Evolutionary conservation across 805 yeast species (phyloP), one percentile per base, ranked within the genome.

Genomic region (Candida ponderosae): DNA sequence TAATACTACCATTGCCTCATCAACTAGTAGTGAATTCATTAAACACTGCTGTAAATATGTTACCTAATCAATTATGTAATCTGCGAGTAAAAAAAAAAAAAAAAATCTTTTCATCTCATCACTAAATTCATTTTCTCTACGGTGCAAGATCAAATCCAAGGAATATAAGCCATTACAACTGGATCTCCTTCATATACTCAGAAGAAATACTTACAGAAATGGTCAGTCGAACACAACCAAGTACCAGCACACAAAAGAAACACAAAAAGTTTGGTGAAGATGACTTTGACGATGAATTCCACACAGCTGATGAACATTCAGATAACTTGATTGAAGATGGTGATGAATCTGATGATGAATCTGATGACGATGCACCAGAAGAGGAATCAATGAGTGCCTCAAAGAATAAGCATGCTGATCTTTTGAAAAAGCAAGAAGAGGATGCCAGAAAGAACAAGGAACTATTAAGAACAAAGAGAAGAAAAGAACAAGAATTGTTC

Each of bases 281-380:
- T 16, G 51, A 47, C 24, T 47, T 40, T 18, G 39, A 31, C 6
- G 44, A 34, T 7, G 46, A 39, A 5, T 34, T 40, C 17, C 44
- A 39, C 23, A 44, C 51, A 3, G 51, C 50, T 5, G 48, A 44
- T 37, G 51, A 49, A 33, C 44, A 34, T 10, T 16, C 42, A 30
- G 11, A 36, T 18, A n/a, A 42, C 40, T 3, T 35, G 26, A 30
- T 43, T 35, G 34, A 28, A 35, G 46, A 36, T 21, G 43, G 39
- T 10, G 38, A 32, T 18, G 57, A 51, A 17, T 48, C 54, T 33
- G 58, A 49, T 18, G 48, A 48, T 35, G 60, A 50, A 33, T 48
- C 52, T 29, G 68, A 62, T 40, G 70, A 62, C 39, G 76, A 68
- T 17, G 75, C 77, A 1, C 78, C 79, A 36, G 76, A 70, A 39